Percentiles rank a stretch among this genome's conserved stretches.
These are phyloP conservation scores for Cordia subcordata DNA, from an alignment of 257 asterid species.

Conservation along the genomic window DNA sequence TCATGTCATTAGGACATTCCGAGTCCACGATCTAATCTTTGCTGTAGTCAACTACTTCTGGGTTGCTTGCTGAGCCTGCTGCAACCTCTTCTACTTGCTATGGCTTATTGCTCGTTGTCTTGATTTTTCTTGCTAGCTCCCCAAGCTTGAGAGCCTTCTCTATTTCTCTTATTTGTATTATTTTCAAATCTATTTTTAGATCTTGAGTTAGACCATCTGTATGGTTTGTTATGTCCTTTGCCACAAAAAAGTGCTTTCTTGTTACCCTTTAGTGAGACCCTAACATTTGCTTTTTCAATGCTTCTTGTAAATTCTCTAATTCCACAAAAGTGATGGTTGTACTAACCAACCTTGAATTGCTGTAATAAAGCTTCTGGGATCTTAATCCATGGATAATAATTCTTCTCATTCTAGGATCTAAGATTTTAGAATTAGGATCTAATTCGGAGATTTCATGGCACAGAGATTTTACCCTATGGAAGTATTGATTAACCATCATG, in stretches of 20 bases:
- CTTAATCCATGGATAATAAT: no score
- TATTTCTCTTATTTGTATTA: no score
- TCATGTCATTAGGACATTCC: neutral
- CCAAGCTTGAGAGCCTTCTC: no score
- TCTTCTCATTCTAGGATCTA: no score
- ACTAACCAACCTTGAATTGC: neutral
- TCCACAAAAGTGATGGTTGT: constrained; percentile 6
- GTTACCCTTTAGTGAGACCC: neutral
- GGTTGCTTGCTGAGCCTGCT: neutral
- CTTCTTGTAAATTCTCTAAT: constrained; percentile 3
- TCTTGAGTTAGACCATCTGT: no score
- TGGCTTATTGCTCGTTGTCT: no score
- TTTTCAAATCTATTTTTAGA: neutral
- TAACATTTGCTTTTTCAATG: neutral
- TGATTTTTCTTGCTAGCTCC: no score
- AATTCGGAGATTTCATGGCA: no score
- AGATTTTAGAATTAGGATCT: no score
- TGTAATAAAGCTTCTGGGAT: no score
- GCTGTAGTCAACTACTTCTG: neutral
- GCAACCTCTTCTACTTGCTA: neutral
- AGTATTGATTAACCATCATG: no score
- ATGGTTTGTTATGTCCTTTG: neutral
- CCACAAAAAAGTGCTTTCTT: neutral
- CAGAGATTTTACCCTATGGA: no score
- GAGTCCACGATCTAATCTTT: neutral